Conservation (phyloP, 1,139 yeast genomes). For the Kurtzmaniella quercitrusa region DNA sequence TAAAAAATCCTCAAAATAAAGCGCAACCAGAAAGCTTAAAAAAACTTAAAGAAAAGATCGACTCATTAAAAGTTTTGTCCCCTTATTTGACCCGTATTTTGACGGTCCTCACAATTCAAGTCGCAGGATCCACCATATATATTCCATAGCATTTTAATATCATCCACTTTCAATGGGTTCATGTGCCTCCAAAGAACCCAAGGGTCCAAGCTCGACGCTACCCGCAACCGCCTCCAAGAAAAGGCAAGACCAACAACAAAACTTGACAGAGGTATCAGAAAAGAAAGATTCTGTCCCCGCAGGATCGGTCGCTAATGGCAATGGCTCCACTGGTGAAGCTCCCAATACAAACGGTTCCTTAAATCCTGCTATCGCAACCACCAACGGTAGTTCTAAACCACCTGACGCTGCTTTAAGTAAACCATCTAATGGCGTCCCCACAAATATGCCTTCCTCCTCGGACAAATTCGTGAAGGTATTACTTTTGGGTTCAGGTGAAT, state of each 20-base stretch:
- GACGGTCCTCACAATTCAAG: too few species aligned
- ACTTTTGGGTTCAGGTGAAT: slow-evolving; percentile 73
- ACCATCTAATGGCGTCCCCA: neutral
- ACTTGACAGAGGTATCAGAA: neutral
- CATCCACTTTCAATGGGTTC: slow-evolving; percentile 19
- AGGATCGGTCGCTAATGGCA: neutral
- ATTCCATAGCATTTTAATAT: neutral
- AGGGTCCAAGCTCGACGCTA: slow-evolving; percentile 9
- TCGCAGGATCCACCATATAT: neutral
- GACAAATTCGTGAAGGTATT: slow-evolving; percentile 56
- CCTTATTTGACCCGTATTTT: neutral
- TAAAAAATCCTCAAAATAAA: neutral
- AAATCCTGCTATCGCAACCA: neutral
- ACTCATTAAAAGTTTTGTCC: neutral
- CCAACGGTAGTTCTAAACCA: slow-evolving; percentile 1
- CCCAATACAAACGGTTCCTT: neutral
- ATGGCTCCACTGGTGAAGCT: neutral
- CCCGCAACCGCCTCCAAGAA: slow-evolving; percentile 6
- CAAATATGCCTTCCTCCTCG: slow-evolving; percentile 1
- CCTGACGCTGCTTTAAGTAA: neutral
- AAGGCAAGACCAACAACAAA: slow-evolving; percentile 4
- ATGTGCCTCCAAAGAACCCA: slow-evolving; percentile 25
- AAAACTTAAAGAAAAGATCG: neutral
- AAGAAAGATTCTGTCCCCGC: neutral
- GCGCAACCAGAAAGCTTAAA: neutral